A percentile compares a stretch with the other conserved stretches of the same genome.
Evolutionary conservation across 805 yeast genomes (phyloP).

Genomic region (Ogataea neopini): DNA sequence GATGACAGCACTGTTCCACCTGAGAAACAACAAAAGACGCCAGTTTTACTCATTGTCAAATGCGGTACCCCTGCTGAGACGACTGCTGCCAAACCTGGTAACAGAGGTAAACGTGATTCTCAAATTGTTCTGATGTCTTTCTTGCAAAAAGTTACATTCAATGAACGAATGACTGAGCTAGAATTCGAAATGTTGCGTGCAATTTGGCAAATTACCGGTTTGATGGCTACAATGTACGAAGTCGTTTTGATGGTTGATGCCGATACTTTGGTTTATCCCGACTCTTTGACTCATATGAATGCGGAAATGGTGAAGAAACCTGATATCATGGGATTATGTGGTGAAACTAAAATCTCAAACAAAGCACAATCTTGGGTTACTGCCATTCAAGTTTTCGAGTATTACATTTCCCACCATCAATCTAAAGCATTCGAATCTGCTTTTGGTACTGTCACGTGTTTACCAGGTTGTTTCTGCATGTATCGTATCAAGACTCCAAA

Average conservation of each 20-base stretch:
- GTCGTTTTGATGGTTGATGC: conserved; percentile 91
- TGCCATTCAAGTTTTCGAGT: conserved; percentile 90
- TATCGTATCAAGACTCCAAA: conserved; percentile 90
- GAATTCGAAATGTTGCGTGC: conserved; percentile 75
- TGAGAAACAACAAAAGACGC: conserved; percentile 84
- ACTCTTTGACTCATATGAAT: conserved; percentile 83
- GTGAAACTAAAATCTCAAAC: conserved; percentile 90
- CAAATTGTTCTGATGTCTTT: conserved; percentile 90
- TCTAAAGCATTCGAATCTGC: conserved; percentile 94
- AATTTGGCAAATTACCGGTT: conserved; percentile 82
- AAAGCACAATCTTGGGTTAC: conserved; percentile 86
- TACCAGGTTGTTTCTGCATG: conserved; percentile 94
- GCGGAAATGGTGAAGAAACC: conserved; percentile 90
- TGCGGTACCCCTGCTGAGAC: conserved; percentile 87
- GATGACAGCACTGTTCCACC: conserved; percentile 71
- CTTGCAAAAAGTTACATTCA: conserved; percentile 81
- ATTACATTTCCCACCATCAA: conserved; percentile 91
- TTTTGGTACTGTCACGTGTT: conserved; percentile 91
- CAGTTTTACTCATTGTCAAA: conserved; percentile 75
- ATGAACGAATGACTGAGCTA: conserved; percentile 91
- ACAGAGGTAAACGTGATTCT: conserved; percentile 95
- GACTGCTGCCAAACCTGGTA: conserved; percentile 76
- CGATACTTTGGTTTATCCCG: conserved; percentile 86
- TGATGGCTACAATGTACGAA: conserved; percentile 82
- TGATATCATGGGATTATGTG: conserved; percentile 87